phyloP scores from a whole-genome alignment of 1,139 yeast genomes.

The Kluyveromyces sp. region DNA sequence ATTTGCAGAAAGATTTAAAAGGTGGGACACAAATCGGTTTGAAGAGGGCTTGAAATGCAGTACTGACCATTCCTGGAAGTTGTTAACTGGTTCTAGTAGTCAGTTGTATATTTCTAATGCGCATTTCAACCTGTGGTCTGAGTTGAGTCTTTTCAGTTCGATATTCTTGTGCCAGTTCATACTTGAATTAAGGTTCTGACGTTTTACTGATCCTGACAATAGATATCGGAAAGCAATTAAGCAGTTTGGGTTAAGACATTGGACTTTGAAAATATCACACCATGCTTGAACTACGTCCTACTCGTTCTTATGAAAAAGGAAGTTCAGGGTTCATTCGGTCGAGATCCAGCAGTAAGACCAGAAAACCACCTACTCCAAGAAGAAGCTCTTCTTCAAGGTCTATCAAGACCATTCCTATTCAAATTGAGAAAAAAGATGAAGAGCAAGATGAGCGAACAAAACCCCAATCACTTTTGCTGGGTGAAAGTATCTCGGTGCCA shows the following conservation, averaged over 20 bases:
- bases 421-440: conserved; percentile 10
- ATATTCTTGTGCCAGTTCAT: no score
- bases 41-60: no score
- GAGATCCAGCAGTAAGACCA: conserved; percentile 19
- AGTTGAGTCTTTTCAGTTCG: neutral
- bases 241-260: no score
- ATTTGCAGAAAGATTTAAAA: neutral
- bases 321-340: conserved; percentile 11
- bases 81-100: no score
- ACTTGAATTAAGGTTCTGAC: neutral
- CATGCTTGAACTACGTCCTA: conserved; percentile 6
- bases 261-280: no score
- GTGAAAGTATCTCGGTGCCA: conserved; percentile 30
- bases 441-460: conserved; percentile 1
- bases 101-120: no score
- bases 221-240: no score
- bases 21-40: neutral
- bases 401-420: conserved; percentile 27
- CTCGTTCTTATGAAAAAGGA: conserved; percentile 6
- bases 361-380: conserved; percentile 25
- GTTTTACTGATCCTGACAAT: neutral
- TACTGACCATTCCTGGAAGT: no score
- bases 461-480: conserved; percentile 12
- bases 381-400: conserved; percentile 26
- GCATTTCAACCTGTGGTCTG: no score